Evolutionary conservation across 176 grass and related monocot genomes (phyloP).

Genomic region (Musa troglodytarum): DNA sequence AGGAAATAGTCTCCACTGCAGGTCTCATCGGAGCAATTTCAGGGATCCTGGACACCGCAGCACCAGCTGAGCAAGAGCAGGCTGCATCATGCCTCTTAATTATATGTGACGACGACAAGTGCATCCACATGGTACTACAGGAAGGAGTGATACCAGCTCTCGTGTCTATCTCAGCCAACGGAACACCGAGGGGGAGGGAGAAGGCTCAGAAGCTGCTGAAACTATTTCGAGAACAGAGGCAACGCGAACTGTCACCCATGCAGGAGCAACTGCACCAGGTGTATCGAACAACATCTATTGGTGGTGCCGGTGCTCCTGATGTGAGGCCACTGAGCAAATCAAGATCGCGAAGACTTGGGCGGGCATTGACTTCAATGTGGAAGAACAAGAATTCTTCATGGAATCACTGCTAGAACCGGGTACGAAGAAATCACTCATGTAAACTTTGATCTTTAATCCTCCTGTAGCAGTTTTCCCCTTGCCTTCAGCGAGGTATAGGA

Average conservation of each 20-base stretch:
- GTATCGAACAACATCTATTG: not conserved
- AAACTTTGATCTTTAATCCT: not conserved
- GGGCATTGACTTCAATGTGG: conserved; percentile 12
- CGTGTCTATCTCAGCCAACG: conserved; percentile 43
- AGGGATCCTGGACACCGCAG: conserved; percentile 40
- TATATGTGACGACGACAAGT: conserved; percentile 40
- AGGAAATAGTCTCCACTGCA: conserved; percentile 30
- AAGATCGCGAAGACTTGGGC: conserved; percentile 3
- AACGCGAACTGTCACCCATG: conserved; percentile 34
- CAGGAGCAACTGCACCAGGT: conserved; percentile 39
- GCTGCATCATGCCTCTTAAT: conserved; percentile 55
- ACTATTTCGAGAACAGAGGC: conserved; percentile 64
- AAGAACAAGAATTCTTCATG: not conserved
- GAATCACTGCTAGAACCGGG: not conserved
- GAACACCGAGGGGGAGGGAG: conserved; percentile 45
- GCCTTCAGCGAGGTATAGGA: not conserved
- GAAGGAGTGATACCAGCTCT: conserved; percentile 71
- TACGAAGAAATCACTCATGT: not conserved
- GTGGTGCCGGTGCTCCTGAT: not conserved
- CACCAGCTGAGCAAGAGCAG: conserved; percentile 50
- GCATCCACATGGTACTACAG: conserved; percentile 52
- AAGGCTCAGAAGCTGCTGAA: conserved; percentile 62
- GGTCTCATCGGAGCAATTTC: conserved; percentile 44
- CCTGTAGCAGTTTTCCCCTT: conserved; percentile 1
- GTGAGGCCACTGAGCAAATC: not conserved